Evolutionary conservation across 139 green algal genomes (phyloP).

Genomic region (Chlamydomonas schloesseri): DNA sequence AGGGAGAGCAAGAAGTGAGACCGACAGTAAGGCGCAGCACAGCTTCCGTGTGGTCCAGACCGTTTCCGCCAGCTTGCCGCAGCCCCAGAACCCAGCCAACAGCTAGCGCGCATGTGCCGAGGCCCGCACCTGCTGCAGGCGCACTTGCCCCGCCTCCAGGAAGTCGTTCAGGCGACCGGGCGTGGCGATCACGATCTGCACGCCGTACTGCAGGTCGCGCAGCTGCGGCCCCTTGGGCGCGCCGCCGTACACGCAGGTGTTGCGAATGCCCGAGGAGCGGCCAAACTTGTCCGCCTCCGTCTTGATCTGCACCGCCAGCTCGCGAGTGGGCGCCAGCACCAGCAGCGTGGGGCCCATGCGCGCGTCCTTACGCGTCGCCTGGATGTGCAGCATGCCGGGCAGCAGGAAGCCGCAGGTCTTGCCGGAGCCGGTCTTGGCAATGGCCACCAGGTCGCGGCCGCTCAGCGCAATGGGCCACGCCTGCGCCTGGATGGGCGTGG

Average conservation of each 20-base stretch:
- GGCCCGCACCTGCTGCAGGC: constrained; percentile 26
- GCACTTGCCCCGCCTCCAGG: constrained; percentile 78
- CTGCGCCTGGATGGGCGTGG: constrained; percentile 90
- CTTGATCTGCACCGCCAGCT: constrained; percentile 96
- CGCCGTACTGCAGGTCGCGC: constrained; percentile 80
- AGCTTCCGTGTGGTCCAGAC: too few relatives aligned
- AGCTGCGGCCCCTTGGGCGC: constrained; percentile 91
- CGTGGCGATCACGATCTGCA: constrained; percentile 91
- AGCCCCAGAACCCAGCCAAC: too few relatives aligned
- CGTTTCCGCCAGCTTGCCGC: too few relatives aligned
- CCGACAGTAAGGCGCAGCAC: too few relatives aligned
- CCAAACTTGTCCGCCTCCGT: constrained; percentile 95
- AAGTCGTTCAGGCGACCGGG: constrained; percentile 95
- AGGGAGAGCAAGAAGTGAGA: neutral
- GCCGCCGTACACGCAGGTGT: constrained; percentile 91
- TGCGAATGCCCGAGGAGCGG: constrained; percentile 77
- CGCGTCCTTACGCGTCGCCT: constrained; percentile 69
- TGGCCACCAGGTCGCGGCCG: constrained; percentile 86
- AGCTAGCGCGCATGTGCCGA: too few relatives aligned
- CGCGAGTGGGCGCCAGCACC: constrained; percentile 92
- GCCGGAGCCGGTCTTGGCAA: constrained; percentile 90
- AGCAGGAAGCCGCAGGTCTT: constrained; percentile 92
- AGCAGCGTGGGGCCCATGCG: constrained; percentile 83
- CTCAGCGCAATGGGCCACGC: constrained; percentile 86
- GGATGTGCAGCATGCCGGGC: constrained; percentile 88